Evolutionary conservation across 2,329 filamentous ascomycete species (phyloP).

Genomic region (Aotearoamyces nothofagi): DNA sequence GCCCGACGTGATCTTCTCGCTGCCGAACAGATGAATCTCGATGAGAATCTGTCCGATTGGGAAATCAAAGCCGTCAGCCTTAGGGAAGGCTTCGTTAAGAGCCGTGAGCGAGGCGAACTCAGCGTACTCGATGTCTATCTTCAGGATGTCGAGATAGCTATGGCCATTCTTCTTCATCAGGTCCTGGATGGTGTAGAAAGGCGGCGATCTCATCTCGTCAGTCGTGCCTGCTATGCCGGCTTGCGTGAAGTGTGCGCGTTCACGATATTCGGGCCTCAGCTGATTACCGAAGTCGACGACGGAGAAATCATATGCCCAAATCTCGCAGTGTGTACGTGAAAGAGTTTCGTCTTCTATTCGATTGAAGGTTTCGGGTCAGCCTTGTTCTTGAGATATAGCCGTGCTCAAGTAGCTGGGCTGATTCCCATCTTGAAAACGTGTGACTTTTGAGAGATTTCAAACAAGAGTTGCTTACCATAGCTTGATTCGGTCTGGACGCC

Average conservation of each 20-base stretch:
- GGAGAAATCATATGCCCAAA: slow-evolving; percentile 25
- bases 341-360: slow-evolving; percentile 25
- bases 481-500: slow-evolving; percentile 23
- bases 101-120: slow-evolving; percentile 20
- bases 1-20: slow-evolving; percentile 11
- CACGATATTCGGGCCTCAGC: slow-evolving; percentile 4
- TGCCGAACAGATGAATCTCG: slow-evolving; percentile 15
- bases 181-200: slow-evolving; percentile 21
- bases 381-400: too few relatives aligned
- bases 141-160: slow-evolving; percentile 24
- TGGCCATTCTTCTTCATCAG: slow-evolving; percentile 24
- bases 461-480: too few relatives aligned
- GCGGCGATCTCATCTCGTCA: slow-evolving; percentile 14
- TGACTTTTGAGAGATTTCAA: too few relatives aligned
- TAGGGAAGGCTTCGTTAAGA: slow-evolving; percentile 17
- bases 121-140: slow-evolving; percentile 24
- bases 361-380: too few relatives aligned
- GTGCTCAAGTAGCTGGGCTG: too few relatives aligned
- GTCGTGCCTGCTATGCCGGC: slow-evolving; percentile 19
- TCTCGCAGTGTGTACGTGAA: slow-evolving; percentile 20
- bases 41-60: slow-evolving; percentile 16
- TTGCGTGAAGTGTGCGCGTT: slow-evolving; percentile 21
- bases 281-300: slow-evolving; percentile 19
- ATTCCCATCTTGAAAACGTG: too few relatives aligned
- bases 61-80: slow-evolving; percentile 5